Percentiles rank a stretch among this genome's conserved stretches.
These are phyloP conservation scores for Kondoa malvinella DNA, from an alignment of 768 basidiomycete genomes.

Conservation along the genomic window DNA sequence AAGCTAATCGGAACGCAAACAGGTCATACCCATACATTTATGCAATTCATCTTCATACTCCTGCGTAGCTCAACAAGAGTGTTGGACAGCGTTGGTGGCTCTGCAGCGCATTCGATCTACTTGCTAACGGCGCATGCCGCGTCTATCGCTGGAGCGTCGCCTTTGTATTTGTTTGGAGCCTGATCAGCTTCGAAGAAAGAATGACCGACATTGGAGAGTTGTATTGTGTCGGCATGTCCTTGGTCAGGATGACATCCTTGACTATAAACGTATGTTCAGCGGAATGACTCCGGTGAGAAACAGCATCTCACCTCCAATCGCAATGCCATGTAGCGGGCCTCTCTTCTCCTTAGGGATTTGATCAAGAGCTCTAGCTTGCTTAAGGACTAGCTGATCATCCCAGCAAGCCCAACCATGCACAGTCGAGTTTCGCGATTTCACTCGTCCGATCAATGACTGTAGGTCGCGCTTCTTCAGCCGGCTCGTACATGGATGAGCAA, in stretches of 20 bases:
- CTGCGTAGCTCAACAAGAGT: too few relatives aligned
- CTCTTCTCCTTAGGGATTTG: slow-evolving; percentile 22
- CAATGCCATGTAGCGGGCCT: slow-evolving; percentile 27
- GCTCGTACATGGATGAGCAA: background rate
- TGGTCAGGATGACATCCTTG: slow-evolving; percentile 3
- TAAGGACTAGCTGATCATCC: too few relatives aligned
- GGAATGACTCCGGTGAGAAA: slow-evolving; percentile 22
- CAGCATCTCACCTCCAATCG: slow-evolving; percentile 28
- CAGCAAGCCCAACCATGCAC: too few relatives aligned
- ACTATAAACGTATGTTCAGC: background rate
- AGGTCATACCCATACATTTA: too few relatives aligned
- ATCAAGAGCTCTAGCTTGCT: background rate
- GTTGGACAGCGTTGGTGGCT: too few relatives aligned
- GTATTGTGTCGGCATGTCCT: slow-evolving; percentile 31
- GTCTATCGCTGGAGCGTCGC: slow-evolving; percentile 23
- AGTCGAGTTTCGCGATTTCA: too few relatives aligned
- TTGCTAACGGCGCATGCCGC: slow-evolving; percentile 23
- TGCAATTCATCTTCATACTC: too few relatives aligned
- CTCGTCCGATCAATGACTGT: background rate
- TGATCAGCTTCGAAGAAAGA: background rate
- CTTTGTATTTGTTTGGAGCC: slow-evolving; percentile 20
- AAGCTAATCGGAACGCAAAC: too few relatives aligned
- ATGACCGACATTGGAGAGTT: slow-evolving; percentile 22
- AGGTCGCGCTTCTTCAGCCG: too few relatives aligned
- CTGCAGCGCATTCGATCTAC: too few relatives aligned